Conservation (phyloP, 129 eudicot species). For the Tagetes patula region DNA sequence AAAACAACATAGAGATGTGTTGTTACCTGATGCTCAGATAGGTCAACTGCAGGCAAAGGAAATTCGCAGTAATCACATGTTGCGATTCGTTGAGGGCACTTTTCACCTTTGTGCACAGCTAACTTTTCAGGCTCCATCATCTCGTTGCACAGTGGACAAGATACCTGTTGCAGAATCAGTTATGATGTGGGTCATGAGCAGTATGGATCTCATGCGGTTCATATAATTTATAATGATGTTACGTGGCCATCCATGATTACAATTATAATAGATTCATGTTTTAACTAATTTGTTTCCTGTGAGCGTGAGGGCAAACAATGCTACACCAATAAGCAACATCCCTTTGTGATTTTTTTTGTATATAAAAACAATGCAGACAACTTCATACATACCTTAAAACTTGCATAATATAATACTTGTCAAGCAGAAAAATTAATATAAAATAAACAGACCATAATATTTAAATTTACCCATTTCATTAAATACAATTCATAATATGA, state of each 20-base stretch:
- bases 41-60: conserved; percentile 80
- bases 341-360: too few species aligned
- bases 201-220: background rate
- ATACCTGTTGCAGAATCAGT: conserved; percentile 43
- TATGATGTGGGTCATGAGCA: too few species aligned
- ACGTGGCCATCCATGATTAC: background rate
- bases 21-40: conserved; percentile 76
- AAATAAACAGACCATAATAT: too few species aligned
- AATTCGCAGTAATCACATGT: conserved; percentile 86
- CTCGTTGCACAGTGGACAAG: conserved; percentile 77
- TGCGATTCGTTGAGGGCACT: conserved; percentile 67
- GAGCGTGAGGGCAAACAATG: background rate
- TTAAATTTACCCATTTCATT: too few species aligned
- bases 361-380: too few species aligned
- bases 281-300: background rate
- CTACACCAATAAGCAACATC: too few species aligned
- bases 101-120: conserved; percentile 72
- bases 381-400: too few species aligned
- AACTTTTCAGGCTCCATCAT: conserved; percentile 61
- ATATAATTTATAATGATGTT: background rate
- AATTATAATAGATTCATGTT: background rate
- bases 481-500: too few species aligned
- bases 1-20: too few species aligned
- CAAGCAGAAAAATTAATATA: too few species aligned
- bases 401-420: too few species aligned